Evolutionary conservation across 2,329 filamentous ascomycete genomes (phyloP).

Genomic region (Sclerotinia sclerotiorum): DNA sequence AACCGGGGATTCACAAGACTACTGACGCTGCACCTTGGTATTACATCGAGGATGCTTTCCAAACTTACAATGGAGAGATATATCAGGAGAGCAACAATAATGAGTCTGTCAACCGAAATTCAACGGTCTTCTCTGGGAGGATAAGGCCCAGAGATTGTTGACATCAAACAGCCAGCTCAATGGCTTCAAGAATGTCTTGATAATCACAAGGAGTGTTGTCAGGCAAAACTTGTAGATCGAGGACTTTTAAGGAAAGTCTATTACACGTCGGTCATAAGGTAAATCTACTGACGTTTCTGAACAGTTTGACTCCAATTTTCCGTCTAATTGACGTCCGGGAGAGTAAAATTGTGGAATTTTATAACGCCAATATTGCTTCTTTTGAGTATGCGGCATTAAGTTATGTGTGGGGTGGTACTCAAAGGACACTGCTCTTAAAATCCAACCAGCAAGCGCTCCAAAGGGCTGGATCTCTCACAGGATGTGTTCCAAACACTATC

Average conservation of each 20-base stretch:
- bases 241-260: not conserved
- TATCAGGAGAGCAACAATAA: not conserved
- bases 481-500: slow-evolving; percentile 21
- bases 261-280: not conserved
- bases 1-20: not conserved
- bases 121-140: not conserved
- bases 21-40: not conserved
- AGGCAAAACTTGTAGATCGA: not conserved
- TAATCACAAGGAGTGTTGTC: not conserved
- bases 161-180: not conserved
- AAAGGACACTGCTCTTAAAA: slow-evolving; percentile 7
- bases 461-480: not conserved
- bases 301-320: not conserved
- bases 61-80: not conserved
- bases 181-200: not conserved
- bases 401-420: slow-evolving; percentile 26
- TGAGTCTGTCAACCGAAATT: not conserved
- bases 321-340: slow-evolving; percentile 22
- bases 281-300: not conserved
- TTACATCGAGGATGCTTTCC: not conserved
- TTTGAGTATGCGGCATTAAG: slow-evolving; percentile 26
- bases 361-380: slow-evolving; percentile 17
- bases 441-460: not conserved
- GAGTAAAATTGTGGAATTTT: slow-evolving; percentile 6
- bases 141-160: not conserved